Conservation (phyloP, 257 asterid genomes). For the Nicotiana paniculata region DNA sequence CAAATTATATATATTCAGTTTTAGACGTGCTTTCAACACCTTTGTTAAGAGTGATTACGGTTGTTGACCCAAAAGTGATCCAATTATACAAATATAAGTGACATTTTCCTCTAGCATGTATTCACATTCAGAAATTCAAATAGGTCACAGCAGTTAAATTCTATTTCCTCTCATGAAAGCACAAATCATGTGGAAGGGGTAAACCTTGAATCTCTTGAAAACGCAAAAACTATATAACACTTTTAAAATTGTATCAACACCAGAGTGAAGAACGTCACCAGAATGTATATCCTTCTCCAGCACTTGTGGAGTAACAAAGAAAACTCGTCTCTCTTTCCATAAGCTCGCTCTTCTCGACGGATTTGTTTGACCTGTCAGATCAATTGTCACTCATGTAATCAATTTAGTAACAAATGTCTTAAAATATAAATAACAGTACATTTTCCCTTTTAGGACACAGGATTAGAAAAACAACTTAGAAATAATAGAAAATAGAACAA, state of each 20-base stretch:
- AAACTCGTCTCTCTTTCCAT: slow-evolving; percentile 82
- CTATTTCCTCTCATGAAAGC: neutral
- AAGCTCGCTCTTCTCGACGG: slow-evolving; percentile 61
- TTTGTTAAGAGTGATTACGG: neutral
- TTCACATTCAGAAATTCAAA: neutral
- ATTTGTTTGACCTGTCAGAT: slow-evolving; percentile 88
- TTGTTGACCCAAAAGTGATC: neutral
- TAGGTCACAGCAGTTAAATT: neutral
- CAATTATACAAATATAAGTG: neutral
- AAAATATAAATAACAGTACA: slow-evolving; percentile 12
- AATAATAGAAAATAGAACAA: slow-evolving; percentile 12
- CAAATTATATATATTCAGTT: neutral
- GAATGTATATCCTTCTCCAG: slow-evolving; percentile 89
- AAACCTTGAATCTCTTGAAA: slow-evolving; percentile 10
- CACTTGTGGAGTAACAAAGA: slow-evolving; percentile 94
- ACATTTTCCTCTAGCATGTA: neutral
- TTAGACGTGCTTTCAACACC: slow-evolving; percentile 12
- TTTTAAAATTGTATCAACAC: neutral
- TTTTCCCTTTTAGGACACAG: neutral
- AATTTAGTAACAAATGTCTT: slow-evolving; percentile 25
- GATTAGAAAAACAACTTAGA: neutral
- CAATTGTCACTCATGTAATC: slow-evolving; percentile 92
- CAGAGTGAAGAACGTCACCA: slow-evolving; percentile 47
- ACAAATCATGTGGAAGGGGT: neutral
- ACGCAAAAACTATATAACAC: neutral